Evolutionary conservation across 2,329 filamentous ascomycete genomes (phyloP), one percentile per base, ranked within the genome.

Genomic region (Mollisia scopiformis): DNA sequence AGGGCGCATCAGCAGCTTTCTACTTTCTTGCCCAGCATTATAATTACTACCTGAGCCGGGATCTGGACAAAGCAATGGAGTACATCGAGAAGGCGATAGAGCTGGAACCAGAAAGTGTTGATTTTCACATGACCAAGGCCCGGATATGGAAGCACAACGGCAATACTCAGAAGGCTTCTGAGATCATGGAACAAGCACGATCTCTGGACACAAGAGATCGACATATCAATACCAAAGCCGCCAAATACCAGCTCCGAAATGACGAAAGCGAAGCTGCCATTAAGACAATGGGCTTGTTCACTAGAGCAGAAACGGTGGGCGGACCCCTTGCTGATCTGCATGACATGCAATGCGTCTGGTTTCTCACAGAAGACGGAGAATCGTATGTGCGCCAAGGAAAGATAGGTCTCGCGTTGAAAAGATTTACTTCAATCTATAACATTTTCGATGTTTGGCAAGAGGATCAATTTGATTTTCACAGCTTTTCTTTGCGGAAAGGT

Each of bases 341-440:
- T 67, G 95, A 99, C 70, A 99, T 99, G 95, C 95, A 99, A 78
- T 97, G 93, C 74, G 87, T 98, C 69, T 99, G 95, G 96, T 99
- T 88, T 75, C 79, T 99, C 71, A 95, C 92, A 5, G 95, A 99
- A 77, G 96, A 99, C 73, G 95, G 92, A 58, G 91, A 97, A 78
- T 88, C 94, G 2, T 93, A 93, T 75, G 82, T 91, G 59, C 88
- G 95, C 54, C 90, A 93, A 74, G 88, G 88, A 66, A 93, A 96
- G 69, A 79, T 91, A 50, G 92, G 90, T 3, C 83, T 97, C 61
- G 94, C 96, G 0, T 81, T 99, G 56, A 99, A 99, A 81, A 88
- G 96, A 53, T 94, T 97, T 76, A 91, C 93, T 66, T 83, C 91
- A 23, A 86, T 99, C 59, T 89, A 89, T 75, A 92, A 91, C 76